Percentiles rank a stretch among this genome's conserved stretches.
Conservation (phyloP, 306 rosid genomes). For the Luffa aegyptiaca region DNA sequence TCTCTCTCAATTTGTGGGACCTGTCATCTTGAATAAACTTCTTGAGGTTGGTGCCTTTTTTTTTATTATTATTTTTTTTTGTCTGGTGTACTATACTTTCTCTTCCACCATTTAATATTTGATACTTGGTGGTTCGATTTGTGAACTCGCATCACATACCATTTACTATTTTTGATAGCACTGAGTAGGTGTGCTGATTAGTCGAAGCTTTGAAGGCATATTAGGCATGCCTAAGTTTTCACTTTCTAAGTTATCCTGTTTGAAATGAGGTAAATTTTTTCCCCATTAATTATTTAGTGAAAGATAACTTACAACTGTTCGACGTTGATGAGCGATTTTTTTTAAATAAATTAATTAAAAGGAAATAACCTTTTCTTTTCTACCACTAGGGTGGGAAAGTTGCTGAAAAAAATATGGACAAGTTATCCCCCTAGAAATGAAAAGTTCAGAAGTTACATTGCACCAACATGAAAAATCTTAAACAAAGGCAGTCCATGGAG, state of each 20-base stretch:
- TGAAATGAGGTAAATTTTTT: neutral
- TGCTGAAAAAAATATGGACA: neutral
- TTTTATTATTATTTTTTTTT: neutral
- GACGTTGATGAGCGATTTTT: neutral
- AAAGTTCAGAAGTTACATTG: neutral
- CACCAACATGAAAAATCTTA: neutral
- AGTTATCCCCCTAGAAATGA: neutral
- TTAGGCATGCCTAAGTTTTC: neutral
- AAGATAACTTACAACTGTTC: neutral
- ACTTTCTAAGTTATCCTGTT: neutral
- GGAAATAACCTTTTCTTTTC: neutral
- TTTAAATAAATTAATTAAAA: neutral
- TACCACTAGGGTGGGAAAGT: neutral
- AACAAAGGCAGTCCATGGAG: neutral
- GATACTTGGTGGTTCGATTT: neutral
- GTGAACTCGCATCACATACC: neutral
- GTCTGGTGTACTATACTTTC: neutral
- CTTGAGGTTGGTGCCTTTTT: slow-evolving; percentile 48
- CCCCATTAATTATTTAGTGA: neutral
- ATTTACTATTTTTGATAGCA: neutral
- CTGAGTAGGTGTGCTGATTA: neutral
- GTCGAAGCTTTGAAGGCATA: neutral
- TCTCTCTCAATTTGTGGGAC: slow-evolving; percentile 75
- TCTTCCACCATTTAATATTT: neutral
- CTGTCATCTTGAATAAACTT: slow-evolving; percentile 67